Evolutionary conservation across 1,139 yeast genomes (phyloP), one percentile per base, ranked within the genome.

Genomic region (Lodderomyces oxycetoniae): DNA sequence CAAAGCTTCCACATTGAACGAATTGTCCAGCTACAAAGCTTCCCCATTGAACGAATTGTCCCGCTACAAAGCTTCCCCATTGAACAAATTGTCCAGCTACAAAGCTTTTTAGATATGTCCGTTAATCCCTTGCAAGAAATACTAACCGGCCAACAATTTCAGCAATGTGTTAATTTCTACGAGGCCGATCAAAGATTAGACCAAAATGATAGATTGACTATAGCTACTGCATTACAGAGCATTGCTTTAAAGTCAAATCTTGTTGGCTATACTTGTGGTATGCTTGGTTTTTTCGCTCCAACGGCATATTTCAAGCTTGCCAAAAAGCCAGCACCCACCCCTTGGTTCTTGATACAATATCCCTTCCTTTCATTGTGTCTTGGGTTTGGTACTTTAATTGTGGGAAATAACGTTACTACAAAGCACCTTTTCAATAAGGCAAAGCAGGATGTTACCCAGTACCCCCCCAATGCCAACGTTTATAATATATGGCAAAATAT

Each of bases 141-240:
- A 12, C 43, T 46, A 30, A 52, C 62, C 6, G 65, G 67, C 1
- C 46, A 52, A 10, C 68, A 67, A 43, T 60, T 65, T 47, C 49
- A 62, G 25, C 65, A 67, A 15, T 55, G 63, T 37, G 59, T 66
- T 24, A 46, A 53, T 26, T 68, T 68, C 43, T 67, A 66, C 43
- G 69, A 67, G 40, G 72, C 71, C 1, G 74, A 68, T 45, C 61
- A 55, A 28, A 39, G 49, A 26, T 52, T 68, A 33, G 49, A 52
- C 11, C 44, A 43, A 2, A 45, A 51, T 4, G 73, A 68, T 37
- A 46, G 74, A 27, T 43, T 37, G 1, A 50, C 52, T 16, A 39
- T 68, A 16, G 56, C 67, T 2, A 36, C 49, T 11, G 69, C 63
- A 37, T 52, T 68, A 34, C 50, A 53, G 30, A 21, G 40, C 5